Conservation (phyloP, 2,329 filamentous ascomycete species). For the Trichoderma hamatum region DNA sequence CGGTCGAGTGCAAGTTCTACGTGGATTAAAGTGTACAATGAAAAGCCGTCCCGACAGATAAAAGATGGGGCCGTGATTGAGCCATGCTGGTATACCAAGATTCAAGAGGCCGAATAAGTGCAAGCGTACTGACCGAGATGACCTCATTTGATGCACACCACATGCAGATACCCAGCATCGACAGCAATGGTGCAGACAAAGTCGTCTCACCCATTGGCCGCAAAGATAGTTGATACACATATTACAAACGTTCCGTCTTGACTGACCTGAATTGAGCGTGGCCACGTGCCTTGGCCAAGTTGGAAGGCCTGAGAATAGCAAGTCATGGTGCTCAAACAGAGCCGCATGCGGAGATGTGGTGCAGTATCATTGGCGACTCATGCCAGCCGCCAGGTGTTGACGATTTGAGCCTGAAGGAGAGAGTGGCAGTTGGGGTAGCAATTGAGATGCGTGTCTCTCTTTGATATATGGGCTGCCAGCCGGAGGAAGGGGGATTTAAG, state of each 20-base stretch:
- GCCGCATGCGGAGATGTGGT: slow-evolving; percentile 36
- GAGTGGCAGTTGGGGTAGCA: slow-evolving; percentile 8
- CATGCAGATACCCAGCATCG: slow-evolving; percentile 14
- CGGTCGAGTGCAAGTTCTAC: neutral
- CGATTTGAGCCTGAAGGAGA: slow-evolving; percentile 3
- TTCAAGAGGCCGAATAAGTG: neutral
- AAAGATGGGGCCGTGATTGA: neutral
- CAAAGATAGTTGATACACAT: neutral
- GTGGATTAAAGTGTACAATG: neutral
- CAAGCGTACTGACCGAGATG: slow-evolving; percentile 3
- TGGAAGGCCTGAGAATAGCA: neutral
- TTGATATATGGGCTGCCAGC: neutral
- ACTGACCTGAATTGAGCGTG: slow-evolving; percentile 3
- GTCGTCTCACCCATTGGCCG: slow-evolving; percentile 1
- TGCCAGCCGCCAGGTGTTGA: neutral
- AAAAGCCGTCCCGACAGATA: neutral
- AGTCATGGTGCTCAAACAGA: slow-evolving; percentile 30
- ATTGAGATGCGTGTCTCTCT: neutral
- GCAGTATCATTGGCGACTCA: slow-evolving; percentile 35
- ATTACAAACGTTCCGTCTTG: neutral
- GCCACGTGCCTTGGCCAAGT: slow-evolving; percentile 12
- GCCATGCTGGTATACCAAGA: neutral
- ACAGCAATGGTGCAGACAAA: slow-evolving; percentile 2
- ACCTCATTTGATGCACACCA: slow-evolving; percentile 17
- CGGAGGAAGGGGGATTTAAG: slow-evolving; percentile 2